phyloP scores from a whole-genome alignment of 805 yeast species.

The Barnettozyma pratensis region DNA sequence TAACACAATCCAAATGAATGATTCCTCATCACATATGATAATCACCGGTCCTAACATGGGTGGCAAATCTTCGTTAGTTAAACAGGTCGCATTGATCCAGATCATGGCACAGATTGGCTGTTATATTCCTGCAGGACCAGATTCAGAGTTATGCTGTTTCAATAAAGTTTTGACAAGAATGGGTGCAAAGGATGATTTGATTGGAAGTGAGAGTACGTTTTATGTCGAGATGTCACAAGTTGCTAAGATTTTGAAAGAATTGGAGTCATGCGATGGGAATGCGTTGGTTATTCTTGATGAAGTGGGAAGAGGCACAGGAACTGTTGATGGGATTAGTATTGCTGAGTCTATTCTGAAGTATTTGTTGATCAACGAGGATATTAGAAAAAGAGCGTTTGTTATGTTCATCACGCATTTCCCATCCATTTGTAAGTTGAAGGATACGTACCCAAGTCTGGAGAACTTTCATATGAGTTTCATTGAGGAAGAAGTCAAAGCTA shows the following conservation, averaged over 20 bases:
- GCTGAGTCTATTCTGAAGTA: constrained; percentile 95
- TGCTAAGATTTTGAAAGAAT: constrained; percentile 62
- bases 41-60: constrained; percentile 99
- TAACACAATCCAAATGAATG: constrained; percentile 70
- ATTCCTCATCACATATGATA: constrained; percentile 60
- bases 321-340: constrained; percentile 95
- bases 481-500: constrained; percentile 22
- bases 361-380: constrained; percentile 43
- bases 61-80: constrained; percentile 88
- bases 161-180: constrained; percentile 92
- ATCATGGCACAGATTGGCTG: constrained; percentile 81
- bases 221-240: constrained; percentile 96
- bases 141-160: constrained; percentile 67
- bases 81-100: constrained; percentile 85
- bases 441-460: constrained; percentile 50
- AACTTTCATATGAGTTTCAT: constrained; percentile 87
- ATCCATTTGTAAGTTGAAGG: constrained; percentile 78
- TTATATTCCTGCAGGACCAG: constrained; percentile 74
- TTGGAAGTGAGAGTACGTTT: constrained; percentile 94
- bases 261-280: constrained; percentile 50
- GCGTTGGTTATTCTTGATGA: constrained; percentile 89
- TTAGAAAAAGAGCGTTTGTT: constrained; percentile 64
- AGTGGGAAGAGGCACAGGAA: constrained; percentile 74
- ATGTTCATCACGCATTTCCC: constrained; percentile 96
- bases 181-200: constrained; percentile 96